phyloP scores from a whole-genome alignment of 164 flowering plant species.

The Platanus orientalis region DNA sequence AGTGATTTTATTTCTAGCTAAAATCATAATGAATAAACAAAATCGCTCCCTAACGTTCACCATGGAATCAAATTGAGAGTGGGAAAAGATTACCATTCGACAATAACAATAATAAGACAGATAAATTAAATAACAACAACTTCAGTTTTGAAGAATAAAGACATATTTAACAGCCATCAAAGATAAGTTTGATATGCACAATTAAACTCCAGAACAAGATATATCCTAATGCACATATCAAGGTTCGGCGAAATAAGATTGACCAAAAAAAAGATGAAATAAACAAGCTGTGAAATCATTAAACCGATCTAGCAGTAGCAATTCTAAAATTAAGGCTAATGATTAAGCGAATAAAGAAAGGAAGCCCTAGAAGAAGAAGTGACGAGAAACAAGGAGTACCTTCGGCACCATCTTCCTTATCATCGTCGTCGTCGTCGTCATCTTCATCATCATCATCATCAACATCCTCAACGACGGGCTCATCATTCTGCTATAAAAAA shows the following conservation, averaged over 20 bases:
- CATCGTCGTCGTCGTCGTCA: constrained; percentile 63
- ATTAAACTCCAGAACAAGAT: not conserved
- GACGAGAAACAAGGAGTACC: constrained; percentile 22
- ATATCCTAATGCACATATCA: not conserved
- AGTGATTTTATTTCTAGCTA: too few species aligned
- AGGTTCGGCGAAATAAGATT: not conserved
- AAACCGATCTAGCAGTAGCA: not conserved
- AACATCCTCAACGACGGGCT: constrained; percentile 43
- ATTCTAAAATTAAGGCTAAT: not conserved
- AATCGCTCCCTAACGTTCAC: too few species aligned
- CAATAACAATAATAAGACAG: too few species aligned
- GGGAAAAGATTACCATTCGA: too few species aligned
- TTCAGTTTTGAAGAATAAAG: too few species aligned
- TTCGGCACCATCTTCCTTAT: constrained; percentile 46
- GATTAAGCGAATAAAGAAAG: not conserved
- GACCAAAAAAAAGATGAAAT: not conserved
- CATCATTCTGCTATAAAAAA: constrained; percentile 30
- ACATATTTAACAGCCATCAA: too few species aligned
- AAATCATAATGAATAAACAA: too few species aligned
- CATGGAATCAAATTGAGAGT: too few species aligned
- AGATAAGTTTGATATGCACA: too few species aligned
- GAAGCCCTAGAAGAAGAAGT: not conserved
- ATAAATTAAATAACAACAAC: too few species aligned
- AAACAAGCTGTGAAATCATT: not conserved
- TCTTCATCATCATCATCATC: constrained; percentile 61